Evolutionary conservation across 83 land plant species (phyloP), one percentile per base, ranked within the genome.

Genomic region (Picea engelmannii): DNA sequence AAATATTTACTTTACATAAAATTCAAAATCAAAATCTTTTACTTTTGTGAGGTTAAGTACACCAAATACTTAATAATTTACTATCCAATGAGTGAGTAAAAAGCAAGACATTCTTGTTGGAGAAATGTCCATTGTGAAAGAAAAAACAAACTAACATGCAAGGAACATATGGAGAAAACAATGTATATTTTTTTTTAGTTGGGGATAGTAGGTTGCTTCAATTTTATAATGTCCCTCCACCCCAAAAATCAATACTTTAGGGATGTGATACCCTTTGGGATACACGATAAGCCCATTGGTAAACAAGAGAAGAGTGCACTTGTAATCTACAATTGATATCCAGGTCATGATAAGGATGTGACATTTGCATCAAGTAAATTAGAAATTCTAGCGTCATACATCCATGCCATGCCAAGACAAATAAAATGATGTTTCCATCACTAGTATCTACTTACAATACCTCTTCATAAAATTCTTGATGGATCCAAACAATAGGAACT

Each of bases 261-360:
- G 20, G 5, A 59, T 13, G n/a, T 6, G 21, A 27, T 27, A 10
- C 35, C 64, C 27, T 78, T 40, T 65, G 6, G 60, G 40, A 16
- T 78, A 79, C 80, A 17, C 64, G 20, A 60, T 60, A 47, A 20
- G 66, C 64, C 66, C 4, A 62, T 62, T 96, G 86, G 74, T 81
- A 87, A 78, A 95, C 80, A 81, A 97, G 77, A 71, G 99, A 95
- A 16, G 99, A 95, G 81, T 97, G 99, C 93, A 95, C 88, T 83
- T 94, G 99, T 90, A 95, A 67, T 67, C 83, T 83, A 44, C 81
- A 80, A 67, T 83, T 83, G 7, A 64, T 65, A 83, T 86, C 89
- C 92, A 86, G 79, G 58, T 13, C 58, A 52, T 52, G 58, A 12
- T 52, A 52, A 52, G 58, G 58, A 52, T 52, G 12, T 12, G 58